A percentile compares a stretch with the other conserved stretches of the same genome.
Evolutionary conservation across 2,329 filamentous ascomycete species (phyloP).

Genomic region (Pseudonectria buxi): DNA sequence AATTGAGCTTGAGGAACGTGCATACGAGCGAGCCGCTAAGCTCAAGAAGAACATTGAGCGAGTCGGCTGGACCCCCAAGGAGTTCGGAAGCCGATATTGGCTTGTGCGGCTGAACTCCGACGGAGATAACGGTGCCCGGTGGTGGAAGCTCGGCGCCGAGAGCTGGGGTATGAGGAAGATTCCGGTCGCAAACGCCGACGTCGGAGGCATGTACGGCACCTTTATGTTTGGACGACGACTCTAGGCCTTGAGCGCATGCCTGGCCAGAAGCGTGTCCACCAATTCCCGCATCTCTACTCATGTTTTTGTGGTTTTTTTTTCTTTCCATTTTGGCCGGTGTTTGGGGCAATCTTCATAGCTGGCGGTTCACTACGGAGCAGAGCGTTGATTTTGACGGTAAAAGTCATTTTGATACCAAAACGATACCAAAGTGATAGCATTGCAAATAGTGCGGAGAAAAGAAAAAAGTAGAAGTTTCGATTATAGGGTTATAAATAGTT

Average conservation of each 20-base stretch:
- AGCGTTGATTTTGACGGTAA: slow-evolving; percentile 20
- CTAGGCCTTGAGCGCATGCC: slow-evolving; percentile 26
- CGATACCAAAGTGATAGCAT: neutral
- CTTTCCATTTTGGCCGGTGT: slow-evolving; percentile 8
- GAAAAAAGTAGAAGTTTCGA: slow-evolving; percentile 8
- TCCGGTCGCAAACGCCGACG: slow-evolving; percentile 83
- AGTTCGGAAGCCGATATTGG: slow-evolving; percentile 61
- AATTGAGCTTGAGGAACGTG: slow-evolving; percentile 65
- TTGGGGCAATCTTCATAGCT: slow-evolving; percentile 18
- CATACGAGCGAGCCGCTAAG: slow-evolving; percentile 58
- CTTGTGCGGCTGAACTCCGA: slow-evolving; percentile 51
- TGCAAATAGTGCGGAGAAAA: slow-evolving; percentile 2
- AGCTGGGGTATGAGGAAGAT: slow-evolving; percentile 87
- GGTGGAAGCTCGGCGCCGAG: slow-evolving; percentile 79
- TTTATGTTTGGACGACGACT: slow-evolving; percentile 58
- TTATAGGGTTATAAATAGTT: no score
- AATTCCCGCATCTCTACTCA: slow-evolving; percentile 19
- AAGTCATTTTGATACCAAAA: slow-evolving; percentile 20
- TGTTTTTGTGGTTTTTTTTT: slow-evolving; percentile 9
- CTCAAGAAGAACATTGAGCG: slow-evolving; percentile 52
- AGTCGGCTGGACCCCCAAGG: slow-evolving; percentile 64
- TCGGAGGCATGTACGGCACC: slow-evolving; percentile 86
- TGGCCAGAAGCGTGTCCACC: slow-evolving; percentile 34
- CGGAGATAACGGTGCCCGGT: slow-evolving; percentile 44
- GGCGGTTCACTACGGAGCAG: slow-evolving; percentile 9